Evolutionary conservation across 495 filamentous ascomycete species (phyloP).

Genomic region (Trypethelium eluteriae): DNA sequence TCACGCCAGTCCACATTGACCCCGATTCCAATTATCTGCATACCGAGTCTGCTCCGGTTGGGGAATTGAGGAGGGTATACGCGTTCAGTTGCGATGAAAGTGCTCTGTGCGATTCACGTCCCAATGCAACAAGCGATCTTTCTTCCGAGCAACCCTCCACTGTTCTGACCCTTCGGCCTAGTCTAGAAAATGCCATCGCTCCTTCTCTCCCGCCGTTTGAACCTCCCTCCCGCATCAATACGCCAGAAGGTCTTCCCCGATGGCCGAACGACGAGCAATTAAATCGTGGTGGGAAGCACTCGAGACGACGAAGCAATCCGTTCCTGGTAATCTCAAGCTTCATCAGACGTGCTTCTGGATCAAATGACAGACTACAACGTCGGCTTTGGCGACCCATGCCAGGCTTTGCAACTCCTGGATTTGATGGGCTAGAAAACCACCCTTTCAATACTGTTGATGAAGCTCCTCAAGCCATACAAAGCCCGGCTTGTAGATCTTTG

Average conservation of each 20-base stretch:
- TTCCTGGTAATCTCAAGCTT: not conserved
- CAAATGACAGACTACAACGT: not conserved
- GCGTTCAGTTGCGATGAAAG: conserved; percentile 12
- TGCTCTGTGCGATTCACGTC: not conserved
- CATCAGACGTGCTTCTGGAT: not conserved
- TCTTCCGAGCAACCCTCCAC: conserved; percentile 1
- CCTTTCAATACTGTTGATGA: not conserved
- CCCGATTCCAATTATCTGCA: conserved; percentile 11
- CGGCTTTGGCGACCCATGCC: not conserved
- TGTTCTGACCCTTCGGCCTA: not conserved
- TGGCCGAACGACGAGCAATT: conserved; percentile 1
- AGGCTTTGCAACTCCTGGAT: not conserved
- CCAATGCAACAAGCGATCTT: not conserved
- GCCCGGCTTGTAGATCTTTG: not conserved
- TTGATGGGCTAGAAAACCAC: not conserved
- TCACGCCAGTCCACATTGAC: conserved; percentile 10
- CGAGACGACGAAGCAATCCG: conserved; percentile 4
- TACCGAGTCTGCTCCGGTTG: not conserved
- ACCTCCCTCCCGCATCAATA: not conserved
- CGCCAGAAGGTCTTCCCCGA: not conserved
- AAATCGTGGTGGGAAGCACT: not conserved
- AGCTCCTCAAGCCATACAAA: not conserved
- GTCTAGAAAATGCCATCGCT: not conserved
- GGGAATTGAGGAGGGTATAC: not conserved
- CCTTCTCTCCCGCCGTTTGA: conserved; percentile 2